Evolutionary conservation across 768 basidiomycete genomes (phyloP).

Genomic region (Pisolithus albus): DNA sequence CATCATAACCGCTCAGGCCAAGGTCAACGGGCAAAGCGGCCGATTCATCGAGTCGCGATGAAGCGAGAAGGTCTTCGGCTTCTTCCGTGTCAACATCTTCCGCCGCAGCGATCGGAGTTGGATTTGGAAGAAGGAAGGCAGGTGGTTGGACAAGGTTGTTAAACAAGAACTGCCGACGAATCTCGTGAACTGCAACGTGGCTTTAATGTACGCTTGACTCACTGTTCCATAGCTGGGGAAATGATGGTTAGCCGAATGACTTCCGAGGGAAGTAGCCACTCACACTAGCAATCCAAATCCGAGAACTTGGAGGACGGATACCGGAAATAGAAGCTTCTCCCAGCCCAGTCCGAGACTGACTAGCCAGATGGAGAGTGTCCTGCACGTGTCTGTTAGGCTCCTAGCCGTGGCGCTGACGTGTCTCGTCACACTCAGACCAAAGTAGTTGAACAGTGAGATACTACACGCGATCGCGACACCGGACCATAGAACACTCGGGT

Average conservation of each 20-base stretch:
- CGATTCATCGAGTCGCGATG: slow-evolving; percentile 60
- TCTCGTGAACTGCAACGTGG: slow-evolving; percentile 5
- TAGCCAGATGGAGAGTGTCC: slow-evolving; percentile 95
- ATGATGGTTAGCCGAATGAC: neutral
- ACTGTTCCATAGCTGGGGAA: slow-evolving; percentile 76
- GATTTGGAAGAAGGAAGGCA: slow-evolving; percentile 46
- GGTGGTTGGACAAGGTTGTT: slow-evolving; percentile 73
- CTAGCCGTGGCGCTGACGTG: slow-evolving; percentile 91
- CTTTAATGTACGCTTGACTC: slow-evolving; percentile 18
- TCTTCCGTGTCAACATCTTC: slow-evolving; percentile 48
- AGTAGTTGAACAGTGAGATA: slow-evolving; percentile 83
- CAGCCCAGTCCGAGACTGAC: slow-evolving; percentile 85
- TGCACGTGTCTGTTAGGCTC: slow-evolving; percentile 88
- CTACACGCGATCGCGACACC: slow-evolving; percentile 66
- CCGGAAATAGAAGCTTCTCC: slow-evolving; percentile 80
- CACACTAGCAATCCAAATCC: slow-evolving; percentile 90
- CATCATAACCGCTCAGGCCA: slow-evolving; percentile 80
- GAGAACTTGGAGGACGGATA: slow-evolving; percentile 72
- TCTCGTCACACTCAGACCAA: slow-evolving; percentile 86
- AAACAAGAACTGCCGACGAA: slow-evolving; percentile 64
- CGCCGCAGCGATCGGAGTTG: slow-evolving; percentile 23
- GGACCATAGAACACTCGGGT: slow-evolving; percentile 62
- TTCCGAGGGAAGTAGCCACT: slow-evolving; percentile 30
- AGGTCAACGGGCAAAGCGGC: slow-evolving; percentile 76
- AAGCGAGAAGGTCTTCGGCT: slow-evolving; percentile 41